phyloP scores from a whole-genome alignment of 2,329 filamentous ascomycete species.

The Paecilomyces formosus region DNA sequence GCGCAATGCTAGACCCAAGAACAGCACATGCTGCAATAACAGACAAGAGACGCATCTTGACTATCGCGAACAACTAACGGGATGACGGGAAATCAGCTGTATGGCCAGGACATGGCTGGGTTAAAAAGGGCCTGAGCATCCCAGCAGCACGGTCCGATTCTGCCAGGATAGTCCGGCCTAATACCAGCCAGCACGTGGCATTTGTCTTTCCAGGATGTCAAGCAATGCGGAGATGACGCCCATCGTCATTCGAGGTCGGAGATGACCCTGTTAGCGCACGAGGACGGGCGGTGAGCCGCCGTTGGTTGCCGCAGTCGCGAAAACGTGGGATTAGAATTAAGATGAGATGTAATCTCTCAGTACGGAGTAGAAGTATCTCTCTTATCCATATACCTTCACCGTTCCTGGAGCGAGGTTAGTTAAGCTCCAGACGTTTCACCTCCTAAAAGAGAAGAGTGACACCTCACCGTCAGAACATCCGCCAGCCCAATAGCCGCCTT shows the following conservation, averaged over 20 bases:
- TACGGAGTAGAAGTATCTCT: neutral
- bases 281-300: slow-evolving; percentile 1
- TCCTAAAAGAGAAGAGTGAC: neutral
- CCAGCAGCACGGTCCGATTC: neutral
- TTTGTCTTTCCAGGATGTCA: neutral
- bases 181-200: neutral
- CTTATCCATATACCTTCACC: slow-evolving; percentile 11
- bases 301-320: neutral
- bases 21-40: slow-evolving; percentile 5
- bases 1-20: slow-evolving; percentile 4
- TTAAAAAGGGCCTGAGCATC: neutral
- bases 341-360: neutral
- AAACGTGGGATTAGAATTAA: neutral
- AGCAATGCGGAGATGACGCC: neutral
- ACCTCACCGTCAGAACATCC: slow-evolving; percentile 35
- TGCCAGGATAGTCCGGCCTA: neutral
- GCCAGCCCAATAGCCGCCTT: slow-evolving; percentile 29
- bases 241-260: neutral
- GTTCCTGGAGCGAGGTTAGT: slow-evolving; percentile 10
- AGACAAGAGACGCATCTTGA: slow-evolving; percentile 8
- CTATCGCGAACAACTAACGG: neutral
- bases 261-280: neutral
- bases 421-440: neutral
- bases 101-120: neutral
- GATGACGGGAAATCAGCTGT: neutral